Base-by-base conservation (phyloP, 148 eudicot species). In the Amaranthus palmeri region DNA sequence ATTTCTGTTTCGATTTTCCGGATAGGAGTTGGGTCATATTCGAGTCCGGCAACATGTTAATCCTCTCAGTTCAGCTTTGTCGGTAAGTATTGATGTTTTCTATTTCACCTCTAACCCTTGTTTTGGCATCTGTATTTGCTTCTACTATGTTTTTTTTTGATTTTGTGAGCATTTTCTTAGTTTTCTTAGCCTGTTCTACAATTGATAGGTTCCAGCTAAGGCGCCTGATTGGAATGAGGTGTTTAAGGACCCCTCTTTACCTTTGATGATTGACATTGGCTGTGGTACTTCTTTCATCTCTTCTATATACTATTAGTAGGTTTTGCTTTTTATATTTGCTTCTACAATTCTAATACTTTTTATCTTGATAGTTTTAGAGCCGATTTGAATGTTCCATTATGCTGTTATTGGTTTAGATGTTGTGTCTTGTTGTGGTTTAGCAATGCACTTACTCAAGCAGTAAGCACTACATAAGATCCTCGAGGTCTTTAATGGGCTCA, bases 31-130 rank as follows among this genome's bases (percentile, higher is more conserved):
- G 58, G 97, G 99, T 75, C 85, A 82, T 72, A 81, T 92, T 61
- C 87, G 97, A 76, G 77, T 90, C 54, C 79, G 97, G 68, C 99
- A 89, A 84, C 99, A 95, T 83, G 99, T 95, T 61, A 95, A 95
- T 77, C 99, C 99, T 76, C 96, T 95, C 14, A 80, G 84, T 56
- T 63, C 88, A 4, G 69, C 78, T 56, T 71, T 84, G 70, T 67
- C 83, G 70, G 99, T 95, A 80, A 77, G 81, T 60, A 11, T 10
- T n/a, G n/a, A n/a, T 18, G 4, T n/a, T 10, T 15, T 43, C 7
- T 50, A 14, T 7, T 74, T 17, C 36, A 71, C 17, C 56, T 52
- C 15, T 25, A 41, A 47, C 42, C 10, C 44, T 51, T 36, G 44
- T 40, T 51, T 59, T 65, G 52, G 44, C 18, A 4, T 8, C n/a